Conservation (phyloP, 306 rosid genomes). For the Psophocarpus tetragonolobus region DNA sequence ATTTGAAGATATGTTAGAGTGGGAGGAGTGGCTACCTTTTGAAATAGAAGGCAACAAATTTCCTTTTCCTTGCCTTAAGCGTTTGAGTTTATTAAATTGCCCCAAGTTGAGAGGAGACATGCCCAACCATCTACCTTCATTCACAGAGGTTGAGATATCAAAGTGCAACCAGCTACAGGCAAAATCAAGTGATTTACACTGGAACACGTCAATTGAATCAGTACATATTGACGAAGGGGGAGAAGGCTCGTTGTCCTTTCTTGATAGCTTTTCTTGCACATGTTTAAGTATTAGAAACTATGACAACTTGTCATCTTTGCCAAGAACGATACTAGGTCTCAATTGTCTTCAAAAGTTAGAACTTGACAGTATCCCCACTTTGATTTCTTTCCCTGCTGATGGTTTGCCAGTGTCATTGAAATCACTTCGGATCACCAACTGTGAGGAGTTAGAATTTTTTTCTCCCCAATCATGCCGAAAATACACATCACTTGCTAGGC, state of each 20-base stretch:
- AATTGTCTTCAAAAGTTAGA: too few relatives aligned
- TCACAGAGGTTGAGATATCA: neutral
- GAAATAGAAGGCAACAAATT: neutral
- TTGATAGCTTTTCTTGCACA: too few relatives aligned
- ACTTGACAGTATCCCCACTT: neutral
- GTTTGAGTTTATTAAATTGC: too few relatives aligned
- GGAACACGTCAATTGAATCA: too few relatives aligned
- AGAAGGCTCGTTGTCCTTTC: too few relatives aligned
- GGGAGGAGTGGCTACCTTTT: neutral
- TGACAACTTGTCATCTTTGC: neutral
- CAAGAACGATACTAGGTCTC: neutral
- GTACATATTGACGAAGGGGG: too few relatives aligned
- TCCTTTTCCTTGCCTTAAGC: too few relatives aligned
- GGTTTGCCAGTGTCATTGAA: neutral
- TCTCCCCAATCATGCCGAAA: neutral
- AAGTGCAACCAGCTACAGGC: neutral
- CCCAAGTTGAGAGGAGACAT: too few relatives aligned
- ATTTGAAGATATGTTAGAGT: neutral
- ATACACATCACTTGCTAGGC: neutral
- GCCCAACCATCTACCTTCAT: neutral
- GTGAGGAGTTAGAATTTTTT: neutral
- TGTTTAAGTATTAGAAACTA: too few relatives aligned
- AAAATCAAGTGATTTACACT: neutral
- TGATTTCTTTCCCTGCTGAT: neutral
- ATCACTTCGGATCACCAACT: neutral